Evolutionary conservation across 1,284 basidiomycete genomes (phyloP).

Genomic region (Caloboletus inedulis): DNA sequence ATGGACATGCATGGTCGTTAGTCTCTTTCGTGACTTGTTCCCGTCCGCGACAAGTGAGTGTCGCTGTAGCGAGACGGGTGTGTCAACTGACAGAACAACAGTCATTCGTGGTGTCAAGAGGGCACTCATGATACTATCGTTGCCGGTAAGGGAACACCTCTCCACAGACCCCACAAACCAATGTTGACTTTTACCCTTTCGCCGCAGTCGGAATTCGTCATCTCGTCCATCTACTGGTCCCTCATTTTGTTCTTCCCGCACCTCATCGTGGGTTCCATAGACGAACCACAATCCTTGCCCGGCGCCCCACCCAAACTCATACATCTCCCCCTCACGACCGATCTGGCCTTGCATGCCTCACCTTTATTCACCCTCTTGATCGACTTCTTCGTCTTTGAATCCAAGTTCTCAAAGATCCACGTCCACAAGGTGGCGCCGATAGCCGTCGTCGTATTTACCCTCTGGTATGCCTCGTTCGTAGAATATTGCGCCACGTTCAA

Average conservation of each 20-base stretch:
- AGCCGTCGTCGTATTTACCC: conserved; percentile 41
- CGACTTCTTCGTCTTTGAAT: conserved; percentile 72
- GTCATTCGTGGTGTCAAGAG: conserved; percentile 20
- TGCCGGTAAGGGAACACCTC: conserved; percentile 22
- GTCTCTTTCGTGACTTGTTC: conserved; percentile 28
- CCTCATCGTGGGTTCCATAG: conserved; percentile 44
- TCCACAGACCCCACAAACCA: background rate
- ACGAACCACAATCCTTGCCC: conserved; percentile 36
- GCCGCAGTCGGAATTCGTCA: conserved; percentile 57
- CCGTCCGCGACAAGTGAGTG: conserved; percentile 22
- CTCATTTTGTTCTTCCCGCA: conserved; percentile 51
- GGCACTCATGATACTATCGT: conserved; percentile 27
- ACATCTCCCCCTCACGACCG: conserved; percentile 56
- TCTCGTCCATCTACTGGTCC: conserved; percentile 73
- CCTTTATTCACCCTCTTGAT: conserved; percentile 59
- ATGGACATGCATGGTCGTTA: conserved; percentile 30
- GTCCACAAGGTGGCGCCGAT: conserved; percentile 45
- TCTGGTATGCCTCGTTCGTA: conserved; percentile 62
- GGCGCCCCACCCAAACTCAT: conserved; percentile 18
- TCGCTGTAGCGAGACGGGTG: background rate
- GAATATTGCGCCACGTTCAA: conserved; percentile 66
- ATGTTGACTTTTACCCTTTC: background rate
- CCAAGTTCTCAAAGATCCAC: conserved; percentile 50
- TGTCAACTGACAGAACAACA: background rate
- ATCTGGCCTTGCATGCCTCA: conserved; percentile 64